Evolutionary conservation across 169 alveolate species (phyloP).

Genomic region (Plasmodium gaboni): DNA sequence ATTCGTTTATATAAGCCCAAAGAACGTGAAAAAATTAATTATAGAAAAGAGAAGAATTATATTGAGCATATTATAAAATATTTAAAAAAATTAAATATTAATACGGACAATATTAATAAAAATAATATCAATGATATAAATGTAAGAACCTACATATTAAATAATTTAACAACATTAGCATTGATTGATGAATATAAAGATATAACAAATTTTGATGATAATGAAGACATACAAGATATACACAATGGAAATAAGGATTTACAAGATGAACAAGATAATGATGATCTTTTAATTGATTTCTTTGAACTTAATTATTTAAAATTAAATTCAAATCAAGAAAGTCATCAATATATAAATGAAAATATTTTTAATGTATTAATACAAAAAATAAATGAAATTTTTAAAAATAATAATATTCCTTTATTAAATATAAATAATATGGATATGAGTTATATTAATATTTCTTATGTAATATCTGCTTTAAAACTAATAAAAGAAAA

Average conservation of each 20-base stretch:
- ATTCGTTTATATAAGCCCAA: conserved; percentile 61
- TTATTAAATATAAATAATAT: conserved; percentile 9
- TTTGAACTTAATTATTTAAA: conserved; percentile 36
- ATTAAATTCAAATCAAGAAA: conserved; percentile 15
- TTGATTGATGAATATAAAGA: conserved; percentile 73
- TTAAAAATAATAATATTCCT: conserved; percentile 50
- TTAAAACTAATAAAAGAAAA: conserved; percentile 53
- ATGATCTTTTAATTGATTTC: conserved; percentile 19
- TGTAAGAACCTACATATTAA: conserved; percentile 38
- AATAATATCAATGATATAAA: conserved; percentile 40
- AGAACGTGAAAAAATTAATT: conserved; percentile 75
- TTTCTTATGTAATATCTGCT: conserved; percentile 36
- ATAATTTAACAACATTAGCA: conserved; percentile 58
- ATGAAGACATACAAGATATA: neutral
- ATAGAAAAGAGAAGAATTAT: conserved; percentile 51
- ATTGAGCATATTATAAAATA: conserved; percentile 66
- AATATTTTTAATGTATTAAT: conserved; percentile 11
- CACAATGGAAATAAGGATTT: neutral
- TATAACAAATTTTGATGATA: conserved; percentile 20
- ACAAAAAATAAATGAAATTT: conserved; percentile 53
- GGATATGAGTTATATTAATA: neutral
- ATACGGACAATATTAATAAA: conserved; percentile 39
- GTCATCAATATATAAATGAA: neutral
- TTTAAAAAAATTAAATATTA: conserved; percentile 55
- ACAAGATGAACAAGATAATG: conserved; percentile 3